Conservation (phyloP, 176 grass and related monocot species). For the Tillandsia fasciculata region DNA sequence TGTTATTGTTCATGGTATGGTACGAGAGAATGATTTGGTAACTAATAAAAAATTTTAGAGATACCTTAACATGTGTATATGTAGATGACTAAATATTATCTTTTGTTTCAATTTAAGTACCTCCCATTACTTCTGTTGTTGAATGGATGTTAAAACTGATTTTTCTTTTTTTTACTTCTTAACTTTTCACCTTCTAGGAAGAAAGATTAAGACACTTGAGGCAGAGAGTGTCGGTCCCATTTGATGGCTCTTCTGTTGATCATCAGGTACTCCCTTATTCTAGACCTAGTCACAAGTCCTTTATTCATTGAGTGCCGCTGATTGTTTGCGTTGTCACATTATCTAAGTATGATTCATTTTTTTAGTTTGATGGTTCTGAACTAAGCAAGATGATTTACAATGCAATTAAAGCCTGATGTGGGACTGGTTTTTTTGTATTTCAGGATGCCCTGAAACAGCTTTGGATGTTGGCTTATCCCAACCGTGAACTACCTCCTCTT, state of each 20-base stretch:
- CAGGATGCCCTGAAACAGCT: slow-evolving; percentile 88
- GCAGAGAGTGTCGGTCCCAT: neutral
- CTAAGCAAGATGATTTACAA: neutral
- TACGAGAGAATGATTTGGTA: too few relatives aligned
- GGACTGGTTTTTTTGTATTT: neutral
- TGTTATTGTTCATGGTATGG: too few relatives aligned
- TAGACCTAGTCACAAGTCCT: neutral
- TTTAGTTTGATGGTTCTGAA: neutral
- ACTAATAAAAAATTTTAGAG: neutral
- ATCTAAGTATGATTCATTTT: neutral
- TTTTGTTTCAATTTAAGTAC: neutral
- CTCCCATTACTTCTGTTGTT: neutral
- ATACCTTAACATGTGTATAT: neutral
- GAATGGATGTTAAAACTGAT: neutral
- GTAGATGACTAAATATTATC: neutral
- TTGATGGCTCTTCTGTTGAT: slow-evolving; percentile 16
- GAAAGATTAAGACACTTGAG: slow-evolving; percentile 14
- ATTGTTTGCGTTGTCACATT: neutral
- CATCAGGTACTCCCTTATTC: slow-evolving; percentile 6
- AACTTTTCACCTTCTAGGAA: slow-evolving; percentile 12
- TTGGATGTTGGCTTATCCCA: slow-evolving; percentile 69
- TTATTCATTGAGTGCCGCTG: neutral
- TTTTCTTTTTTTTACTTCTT: neutral
- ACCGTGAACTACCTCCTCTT: slow-evolving; percentile 56
- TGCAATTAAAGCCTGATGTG: neutral